These are phyloP conservation scores for Colletotrichum liaoningense DNA, from an alignment of 2,329 filamentous ascomycete genomes.

Conservation along the genomic window DNA sequence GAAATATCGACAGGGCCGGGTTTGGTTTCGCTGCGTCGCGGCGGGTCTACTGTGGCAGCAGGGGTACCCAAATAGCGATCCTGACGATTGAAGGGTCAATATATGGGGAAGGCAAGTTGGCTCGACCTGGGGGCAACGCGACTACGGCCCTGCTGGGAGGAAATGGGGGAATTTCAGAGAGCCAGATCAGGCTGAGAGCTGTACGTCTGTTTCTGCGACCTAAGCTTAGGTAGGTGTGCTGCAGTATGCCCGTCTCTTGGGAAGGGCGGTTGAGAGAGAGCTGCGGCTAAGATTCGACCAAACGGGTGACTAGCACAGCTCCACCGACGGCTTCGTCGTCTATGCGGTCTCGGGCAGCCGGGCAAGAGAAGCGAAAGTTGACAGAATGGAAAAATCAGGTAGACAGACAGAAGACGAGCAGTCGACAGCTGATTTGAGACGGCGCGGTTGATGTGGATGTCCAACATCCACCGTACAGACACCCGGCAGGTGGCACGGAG, in stretches of 20 bases:
- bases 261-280: conserved; percentile 31
- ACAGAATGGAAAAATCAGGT: background rate
- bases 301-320: conserved; percentile 26
- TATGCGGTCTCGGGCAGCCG: conserved; percentile 15
- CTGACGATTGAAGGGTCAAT: conserved; percentile 14
- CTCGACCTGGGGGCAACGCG: conserved; percentile 20
- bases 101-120: conserved; percentile 28
- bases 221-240: conserved; percentile 4
- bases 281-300: conserved; percentile 35
- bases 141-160: conserved; percentile 15
- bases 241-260: conserved; percentile 17
- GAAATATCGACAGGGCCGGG: conserved; percentile 30
- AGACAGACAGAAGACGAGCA: background rate
- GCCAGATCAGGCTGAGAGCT: conserved; percentile 32
- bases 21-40: conserved; percentile 13
- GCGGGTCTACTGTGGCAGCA: conserved; percentile 28
- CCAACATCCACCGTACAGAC: conserved; percentile 2
- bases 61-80: conserved; percentile 7
- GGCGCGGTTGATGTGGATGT: conserved; percentile 4
- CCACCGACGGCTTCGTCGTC: conserved; percentile 24
- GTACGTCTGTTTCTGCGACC: conserved; percentile 23
- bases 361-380: background rate
- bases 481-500: background rate
- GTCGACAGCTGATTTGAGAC: background rate
- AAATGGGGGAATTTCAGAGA: background rate